Base-by-base conservation (phyloP, 176 grass and related monocot species). In the Oryza coarctata region DNA sequence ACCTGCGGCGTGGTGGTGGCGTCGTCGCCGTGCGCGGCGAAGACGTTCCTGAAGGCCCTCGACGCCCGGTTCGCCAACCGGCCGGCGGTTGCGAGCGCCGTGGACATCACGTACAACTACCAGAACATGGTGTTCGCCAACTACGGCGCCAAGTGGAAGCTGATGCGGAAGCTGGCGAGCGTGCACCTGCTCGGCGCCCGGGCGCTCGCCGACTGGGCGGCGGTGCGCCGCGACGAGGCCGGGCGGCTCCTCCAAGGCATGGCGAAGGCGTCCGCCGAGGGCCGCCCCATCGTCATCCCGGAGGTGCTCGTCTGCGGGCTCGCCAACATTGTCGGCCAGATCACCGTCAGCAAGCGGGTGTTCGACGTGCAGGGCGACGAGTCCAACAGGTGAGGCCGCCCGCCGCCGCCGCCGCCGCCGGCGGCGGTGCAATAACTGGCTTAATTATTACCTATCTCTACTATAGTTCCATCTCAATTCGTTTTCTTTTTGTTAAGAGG, bases 51-150 rank as follows among this genome's bases (percentile, higher is more conserved):
- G 6, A 97, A 93, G 86, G 85, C 86, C 35, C 45, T 93, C 33
- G 94, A 97, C 80, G 86, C 84, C 7, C 79, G 67, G 23, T 97
- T 84, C 77, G 91, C 94, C 0, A 93, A 97, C 82, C 87, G 94
- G 0, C 94, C 94, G 2, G 76, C 62, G 7, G 86, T 93, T 34
- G 88, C 85, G 25, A 97, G 94, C 81, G 88, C 88, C 0, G 76
- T 26, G 1, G 81, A 97, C 74, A 93, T 97, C 90, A 97, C 94
- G 1, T 97, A 97, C 91, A 80, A 63, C 14, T 64, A 44, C 70
- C 86, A 86, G 83, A 94, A 97, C 91, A 97, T 97, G 94, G 94
- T 97, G 88, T 94, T 97, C 83, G 70, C 94, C 14, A 60, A 88
- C 89, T 97, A 97, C 78, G 88, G 91, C 0, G 25, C 84, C 68